Conservation (phyloP, 345 rosid species). For the Ceriops decandra region DNA sequence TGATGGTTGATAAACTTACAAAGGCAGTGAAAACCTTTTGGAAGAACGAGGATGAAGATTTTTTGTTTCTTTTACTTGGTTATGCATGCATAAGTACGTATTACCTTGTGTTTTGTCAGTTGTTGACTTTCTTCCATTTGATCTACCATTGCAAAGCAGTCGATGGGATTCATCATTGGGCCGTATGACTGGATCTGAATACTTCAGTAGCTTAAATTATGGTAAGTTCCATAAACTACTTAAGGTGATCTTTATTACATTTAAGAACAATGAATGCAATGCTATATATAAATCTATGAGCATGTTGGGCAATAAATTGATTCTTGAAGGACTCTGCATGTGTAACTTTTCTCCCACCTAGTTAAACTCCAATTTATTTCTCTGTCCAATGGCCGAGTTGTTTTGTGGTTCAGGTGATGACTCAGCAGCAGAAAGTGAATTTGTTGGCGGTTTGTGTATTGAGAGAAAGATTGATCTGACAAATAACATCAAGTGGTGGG, state of each 20-base stretch:
- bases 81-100: background rate
- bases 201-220: constrained; percentile 60
- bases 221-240: constrained; percentile 37
- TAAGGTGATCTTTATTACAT: constrained; percentile 3
- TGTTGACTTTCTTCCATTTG: constrained; percentile 3
- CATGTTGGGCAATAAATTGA: constrained; percentile 14
- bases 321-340: background rate
- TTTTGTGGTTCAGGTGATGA: constrained; percentile 63
- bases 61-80: background rate
- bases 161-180: constrained; percentile 82
- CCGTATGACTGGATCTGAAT: constrained; percentile 77
- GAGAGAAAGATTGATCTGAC: constrained; percentile 90
- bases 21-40: too few species aligned
- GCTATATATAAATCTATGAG: too few species aligned
- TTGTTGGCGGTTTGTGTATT: constrained; percentile 60
- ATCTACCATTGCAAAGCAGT: constrained; percentile 34
- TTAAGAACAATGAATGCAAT: constrained; percentile 7
- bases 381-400: constrained; percentile 12
- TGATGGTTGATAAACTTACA: too few species aligned
- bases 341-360: background rate
- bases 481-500: constrained; percentile 91
- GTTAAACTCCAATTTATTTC: background rate
- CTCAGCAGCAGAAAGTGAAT: constrained; percentile 65
- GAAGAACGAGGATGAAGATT: too few species aligned
- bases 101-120: constrained; percentile 1